Evolutionary conservation across 257 asterid genomes (phyloP).

Genomic region (Nicotiana sylvestris): DNA sequence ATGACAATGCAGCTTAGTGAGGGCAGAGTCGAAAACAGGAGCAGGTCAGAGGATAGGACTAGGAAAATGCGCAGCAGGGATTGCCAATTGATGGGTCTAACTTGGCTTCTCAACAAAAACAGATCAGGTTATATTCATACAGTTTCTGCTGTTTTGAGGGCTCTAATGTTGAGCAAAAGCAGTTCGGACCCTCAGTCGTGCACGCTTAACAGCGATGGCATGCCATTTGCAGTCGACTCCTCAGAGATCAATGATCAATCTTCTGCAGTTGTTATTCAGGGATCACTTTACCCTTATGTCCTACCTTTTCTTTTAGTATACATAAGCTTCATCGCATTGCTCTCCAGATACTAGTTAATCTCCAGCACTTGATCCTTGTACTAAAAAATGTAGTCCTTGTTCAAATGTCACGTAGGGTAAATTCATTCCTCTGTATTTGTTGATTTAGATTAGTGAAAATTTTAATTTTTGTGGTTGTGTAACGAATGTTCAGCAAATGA

Average conservation of each 20-base stretch:
- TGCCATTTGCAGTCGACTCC: constrained; percentile 95
- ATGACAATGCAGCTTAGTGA: constrained; percentile 54
- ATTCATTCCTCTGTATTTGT: constrained; percentile 20
- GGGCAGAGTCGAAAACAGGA: constrained; percentile 30
- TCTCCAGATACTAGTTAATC: constrained; percentile 23
- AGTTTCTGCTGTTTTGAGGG: constrained; percentile 79
- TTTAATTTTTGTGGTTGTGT: background rate
- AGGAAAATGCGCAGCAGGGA: constrained; percentile 62
- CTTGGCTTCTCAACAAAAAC: constrained; percentile 89
- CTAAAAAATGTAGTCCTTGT: constrained; percentile 16
- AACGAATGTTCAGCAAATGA: background rate
- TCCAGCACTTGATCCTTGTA: constrained; percentile 19
- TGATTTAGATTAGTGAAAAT: constrained; percentile 8
- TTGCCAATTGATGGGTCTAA: constrained; percentile 82
- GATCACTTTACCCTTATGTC: constrained; percentile 24
- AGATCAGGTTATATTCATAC: constrained; percentile 64
- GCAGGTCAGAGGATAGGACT: constrained; percentile 42
- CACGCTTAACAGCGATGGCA: constrained; percentile 69
- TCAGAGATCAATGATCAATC: constrained; percentile 62
- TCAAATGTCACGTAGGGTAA: background rate
- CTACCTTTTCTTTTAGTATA: constrained; percentile 33
- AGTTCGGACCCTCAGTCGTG: constrained; percentile 49
- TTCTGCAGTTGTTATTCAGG: constrained; percentile 27
- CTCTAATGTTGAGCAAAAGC: constrained; percentile 58
- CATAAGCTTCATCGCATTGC: constrained; percentile 17